These are phyloP conservation scores for Yarrowia bubula DNA, from an alignment of 805 yeast species.

Conservation along the genomic window DNA sequence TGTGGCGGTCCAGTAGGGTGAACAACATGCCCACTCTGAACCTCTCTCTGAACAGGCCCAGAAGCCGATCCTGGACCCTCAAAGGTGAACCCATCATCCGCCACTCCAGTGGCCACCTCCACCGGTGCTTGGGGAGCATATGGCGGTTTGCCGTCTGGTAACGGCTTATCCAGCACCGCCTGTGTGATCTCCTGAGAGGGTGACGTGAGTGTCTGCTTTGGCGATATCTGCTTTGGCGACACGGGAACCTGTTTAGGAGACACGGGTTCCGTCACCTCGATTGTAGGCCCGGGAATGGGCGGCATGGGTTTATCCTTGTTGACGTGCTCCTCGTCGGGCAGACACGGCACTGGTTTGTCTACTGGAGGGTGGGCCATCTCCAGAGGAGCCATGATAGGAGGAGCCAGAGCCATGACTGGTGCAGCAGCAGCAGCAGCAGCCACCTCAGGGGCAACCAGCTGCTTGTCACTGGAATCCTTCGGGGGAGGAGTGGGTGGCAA, in stretches of 20 bases:
- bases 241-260: background rate
- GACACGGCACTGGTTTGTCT: background rate
- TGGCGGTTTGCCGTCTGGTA: background rate
- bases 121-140: background rate
- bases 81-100: background rate
- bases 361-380: no score
- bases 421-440: no score
- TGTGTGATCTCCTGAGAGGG: background rate
- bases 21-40: background rate
- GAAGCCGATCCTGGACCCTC: no score
- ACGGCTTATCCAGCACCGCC: background rate
- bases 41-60: background rate
- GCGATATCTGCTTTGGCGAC: background rate
- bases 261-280: no score
- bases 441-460: background rate
- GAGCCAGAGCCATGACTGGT: no score
- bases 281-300: background rate
- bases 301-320: conserved; percentile 6
- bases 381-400: background rate
- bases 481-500: conserved; percentile 15
- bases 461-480: conserved; percentile 1
- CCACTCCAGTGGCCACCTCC: background rate
- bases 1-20: background rate
- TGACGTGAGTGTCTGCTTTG: background rate
- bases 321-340: background rate